Evolutionary conservation across 768 basidiomycete species (phyloP), one percentile per base, ranked within the genome.

Genomic region (Nidula microcarpa): DNA sequence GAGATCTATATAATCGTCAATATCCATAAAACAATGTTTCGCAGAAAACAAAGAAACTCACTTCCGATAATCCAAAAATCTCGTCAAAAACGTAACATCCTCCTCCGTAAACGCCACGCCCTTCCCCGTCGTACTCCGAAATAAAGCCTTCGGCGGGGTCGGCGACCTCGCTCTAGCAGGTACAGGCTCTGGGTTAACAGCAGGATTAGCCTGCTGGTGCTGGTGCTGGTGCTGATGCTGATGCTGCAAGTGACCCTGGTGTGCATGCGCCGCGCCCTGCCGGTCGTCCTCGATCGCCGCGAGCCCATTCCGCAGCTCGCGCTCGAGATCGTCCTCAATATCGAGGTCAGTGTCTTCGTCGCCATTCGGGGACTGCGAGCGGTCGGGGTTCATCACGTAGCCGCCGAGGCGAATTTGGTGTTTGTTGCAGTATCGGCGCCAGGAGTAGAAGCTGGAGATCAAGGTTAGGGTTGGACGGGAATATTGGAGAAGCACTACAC

Each of bases 391-490:
- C 91, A 93, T 92, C 7, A 81, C 73, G 60, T 93, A 94, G 2
- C 90, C 89, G 23, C 89, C 89, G 0, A 94, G 76, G n/a, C 89
- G 84, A 48, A 94, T 94, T 67, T 93, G 89, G 65, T 94, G 91
- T 63, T 93, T 94, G 65, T 94, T 94, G 72, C 91, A 94, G 62
- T 93, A 94, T 43, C 91, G 82, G 39, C 91, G 81, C 91, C 91
- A 94, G 1, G 91, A 93, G 65, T 91, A 93, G 65, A 93, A 93
- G 9, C 90, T 92, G 51, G 34, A 11, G 8, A 41, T 23, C 13
- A 14, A n/a, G 10, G 0, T 57, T 17, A 49, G 23, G 23, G 41
- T 18, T 13, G 34, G 39, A 4, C 39, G 11, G 39, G 6, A 48
- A 36, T 10, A n/a, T 50, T 23, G 34, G 37, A 52, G 23, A 11